These are phyloP conservation scores for Lipomyces kockii DNA, from an alignment of 805 yeast species.

Conservation along the genomic window DNA sequence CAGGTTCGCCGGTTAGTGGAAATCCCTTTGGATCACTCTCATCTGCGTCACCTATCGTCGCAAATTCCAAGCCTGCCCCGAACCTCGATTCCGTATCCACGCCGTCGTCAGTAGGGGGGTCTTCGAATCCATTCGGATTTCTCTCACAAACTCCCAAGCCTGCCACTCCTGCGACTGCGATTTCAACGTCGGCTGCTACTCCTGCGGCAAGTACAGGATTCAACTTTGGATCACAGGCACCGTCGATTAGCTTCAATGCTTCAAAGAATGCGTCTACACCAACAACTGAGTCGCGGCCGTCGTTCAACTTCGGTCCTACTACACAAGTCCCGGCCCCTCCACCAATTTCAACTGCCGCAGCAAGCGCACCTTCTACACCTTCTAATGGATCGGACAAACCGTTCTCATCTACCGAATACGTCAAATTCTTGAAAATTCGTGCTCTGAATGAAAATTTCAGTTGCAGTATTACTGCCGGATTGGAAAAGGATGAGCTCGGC, in stretches of 20 bases:
- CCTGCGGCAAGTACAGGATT: slow-evolving; percentile 9
- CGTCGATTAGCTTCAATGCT: neutral
- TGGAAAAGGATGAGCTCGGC: slow-evolving; percentile 33
- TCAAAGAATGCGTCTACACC: slow-evolving; percentile 1
- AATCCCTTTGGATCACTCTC: neutral
- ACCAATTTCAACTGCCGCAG: slow-evolving; percentile 4
- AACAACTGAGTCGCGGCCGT: slow-evolving; percentile 4
- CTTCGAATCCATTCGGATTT: neutral
- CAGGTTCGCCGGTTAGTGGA: neutral
- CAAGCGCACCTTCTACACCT: slow-evolving; percentile 7
- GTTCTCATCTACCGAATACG: slow-evolving; percentile 27
- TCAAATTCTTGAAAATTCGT: slow-evolving; percentile 35
- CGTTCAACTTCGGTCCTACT: neutral
- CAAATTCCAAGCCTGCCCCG: neutral
- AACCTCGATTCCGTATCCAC: neutral
- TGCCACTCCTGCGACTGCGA: neutral
- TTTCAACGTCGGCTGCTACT: slow-evolving; percentile 12
- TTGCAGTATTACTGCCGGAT: slow-evolving; percentile 17
- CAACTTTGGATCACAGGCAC: slow-evolving; percentile 3
- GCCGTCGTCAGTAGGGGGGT: neutral
- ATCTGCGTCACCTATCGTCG: neutral
- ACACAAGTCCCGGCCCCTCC: neutral
- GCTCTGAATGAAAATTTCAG: slow-evolving; percentile 36
- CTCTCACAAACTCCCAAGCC: neutral
- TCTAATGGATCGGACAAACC: slow-evolving; percentile 6